Conservation (phyloP, 768 basidiomycete genomes). For the Astraeus odoratus region DNA sequence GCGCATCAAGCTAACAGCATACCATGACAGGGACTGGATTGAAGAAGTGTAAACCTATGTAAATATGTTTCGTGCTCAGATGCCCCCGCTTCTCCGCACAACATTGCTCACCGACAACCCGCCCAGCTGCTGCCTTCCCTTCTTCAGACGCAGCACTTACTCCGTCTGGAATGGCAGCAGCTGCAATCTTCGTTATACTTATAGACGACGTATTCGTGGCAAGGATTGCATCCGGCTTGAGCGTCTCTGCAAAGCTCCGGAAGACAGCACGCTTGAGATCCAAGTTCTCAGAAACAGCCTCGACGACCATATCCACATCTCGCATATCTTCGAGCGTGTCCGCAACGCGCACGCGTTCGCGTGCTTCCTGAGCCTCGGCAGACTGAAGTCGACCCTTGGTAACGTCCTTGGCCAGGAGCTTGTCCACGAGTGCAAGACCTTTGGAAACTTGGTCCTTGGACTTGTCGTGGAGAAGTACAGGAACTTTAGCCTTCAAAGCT, state of each 20-base stretch:
- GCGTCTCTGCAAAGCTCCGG: slow-evolving; percentile 53
- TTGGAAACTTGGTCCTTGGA: slow-evolving; percentile 67
- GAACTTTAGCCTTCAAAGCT: slow-evolving; percentile 77
- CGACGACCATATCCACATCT: slow-evolving; percentile 88
- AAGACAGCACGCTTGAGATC: slow-evolving; percentile 77
- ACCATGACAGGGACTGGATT: slow-evolving; percentile 98
- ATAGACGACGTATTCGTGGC: slow-evolving; percentile 94
- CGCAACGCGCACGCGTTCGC: slow-evolving; percentile 57
- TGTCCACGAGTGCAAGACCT: slow-evolving; percentile 70
- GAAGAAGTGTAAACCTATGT: slow-evolving; percentile 82
- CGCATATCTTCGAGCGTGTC: slow-evolving; percentile 54
- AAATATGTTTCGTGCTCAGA: not conserved
- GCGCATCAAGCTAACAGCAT: slow-evolving; percentile 2
- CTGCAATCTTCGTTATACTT: slow-evolving; percentile 90
- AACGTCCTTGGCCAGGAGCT: slow-evolving; percentile 84
- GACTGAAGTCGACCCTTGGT: slow-evolving; percentile 68
- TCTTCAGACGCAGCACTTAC: slow-evolving; percentile 51
- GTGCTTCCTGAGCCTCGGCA: slow-evolving; percentile 67
- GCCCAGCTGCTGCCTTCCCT: slow-evolving; percentile 56
- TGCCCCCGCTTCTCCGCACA: not conserved
- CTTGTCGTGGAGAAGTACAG: slow-evolving; percentile 80
- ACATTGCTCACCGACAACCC: slow-evolving; percentile 67
- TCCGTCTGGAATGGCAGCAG: slow-evolving; percentile 59
- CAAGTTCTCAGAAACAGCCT: slow-evolving; percentile 88
- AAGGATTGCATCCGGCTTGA: slow-evolving; percentile 71